These are phyloP conservation scores for Metroxylon sagu DNA, from an alignment of 176 grass and related monocot genomes.

Conservation along the genomic window DNA sequence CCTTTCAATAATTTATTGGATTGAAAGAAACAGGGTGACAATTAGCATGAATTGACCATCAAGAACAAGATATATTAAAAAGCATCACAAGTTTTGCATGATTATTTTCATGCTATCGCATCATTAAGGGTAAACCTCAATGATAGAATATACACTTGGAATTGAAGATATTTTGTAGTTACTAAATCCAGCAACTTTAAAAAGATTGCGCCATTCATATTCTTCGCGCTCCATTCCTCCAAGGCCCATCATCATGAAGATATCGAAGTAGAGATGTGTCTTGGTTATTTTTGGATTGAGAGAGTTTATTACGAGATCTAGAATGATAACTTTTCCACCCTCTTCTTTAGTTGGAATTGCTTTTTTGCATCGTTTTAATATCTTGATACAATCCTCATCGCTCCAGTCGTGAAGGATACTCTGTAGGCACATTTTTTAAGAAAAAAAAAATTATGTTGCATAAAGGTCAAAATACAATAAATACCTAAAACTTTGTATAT, in stretches of 20 bases:
- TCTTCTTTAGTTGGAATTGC: conserved; percentile 26
- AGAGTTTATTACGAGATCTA: conserved; percentile 33
- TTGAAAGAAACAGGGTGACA: too few relatives aligned
- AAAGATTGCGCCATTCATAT: conserved; percentile 36
- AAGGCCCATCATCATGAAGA: conserved; percentile 21
- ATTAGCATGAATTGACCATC: too few relatives aligned
- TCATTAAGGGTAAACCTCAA: conserved; percentile 37
- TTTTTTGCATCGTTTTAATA: conserved; percentile 27
- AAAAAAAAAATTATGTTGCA: not conserved
- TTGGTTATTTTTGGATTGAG: conserved; percentile 3
- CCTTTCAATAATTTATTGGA: too few relatives aligned
- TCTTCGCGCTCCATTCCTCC: conserved; percentile 30
- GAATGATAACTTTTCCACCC: conserved; percentile 33
- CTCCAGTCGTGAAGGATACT: conserved; percentile 37
- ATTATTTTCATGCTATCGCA: not conserved
- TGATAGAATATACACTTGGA: conserved; percentile 23
- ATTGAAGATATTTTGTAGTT: conserved; percentile 28
- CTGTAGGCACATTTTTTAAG: conserved; percentile 2
- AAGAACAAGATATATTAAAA: conserved; percentile 14
- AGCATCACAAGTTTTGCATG: not conserved
- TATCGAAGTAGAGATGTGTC: conserved; percentile 10
- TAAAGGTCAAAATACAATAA: not conserved
- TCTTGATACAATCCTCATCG: conserved; percentile 27
- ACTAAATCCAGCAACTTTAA: conserved; percentile 26
- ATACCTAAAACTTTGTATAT: not conserved